These are phyloP conservation scores for Vaucheria bursata DNA, from an alignment of 352 stramenopile species.

Conservation along the genomic window DNA sequence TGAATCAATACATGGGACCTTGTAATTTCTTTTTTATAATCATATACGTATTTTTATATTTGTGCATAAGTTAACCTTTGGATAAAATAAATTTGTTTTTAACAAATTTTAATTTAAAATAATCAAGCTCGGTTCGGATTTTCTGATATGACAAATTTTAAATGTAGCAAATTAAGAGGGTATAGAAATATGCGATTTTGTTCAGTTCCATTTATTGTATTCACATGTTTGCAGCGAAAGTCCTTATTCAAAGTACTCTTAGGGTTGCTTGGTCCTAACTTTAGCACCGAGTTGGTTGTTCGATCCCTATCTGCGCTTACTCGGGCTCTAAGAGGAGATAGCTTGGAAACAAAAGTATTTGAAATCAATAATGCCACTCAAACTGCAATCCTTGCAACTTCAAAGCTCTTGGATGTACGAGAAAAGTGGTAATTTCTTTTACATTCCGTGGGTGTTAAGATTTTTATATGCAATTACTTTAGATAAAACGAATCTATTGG, in stretches of 20 bases:
- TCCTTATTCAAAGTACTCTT: slow-evolving; percentile 30
- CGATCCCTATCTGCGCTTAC: slow-evolving; percentile 31
- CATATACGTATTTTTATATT: no score
- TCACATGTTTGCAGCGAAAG: slow-evolving; percentile 16
- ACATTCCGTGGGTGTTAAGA: no score
- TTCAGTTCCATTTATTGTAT: not conserved
- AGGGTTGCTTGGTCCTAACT: slow-evolving; percentile 13
- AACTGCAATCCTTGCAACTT: slow-evolving; percentile 24
- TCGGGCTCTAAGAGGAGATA: slow-evolving; percentile 27
- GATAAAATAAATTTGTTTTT: not conserved
- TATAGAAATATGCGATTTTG: not conserved
- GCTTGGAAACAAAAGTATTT: slow-evolving; percentile 30
- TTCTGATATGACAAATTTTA: not conserved
- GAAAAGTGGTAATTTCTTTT: no score
- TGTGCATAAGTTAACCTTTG: no score
- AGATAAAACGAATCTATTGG: no score
- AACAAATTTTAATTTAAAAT: not conserved
- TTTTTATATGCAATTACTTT: no score
- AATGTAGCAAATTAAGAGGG: not conserved
- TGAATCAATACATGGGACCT: no score
- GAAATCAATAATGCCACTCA: slow-evolving; percentile 24
- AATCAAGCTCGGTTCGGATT: not conserved
- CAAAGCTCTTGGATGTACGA: slow-evolving; percentile 36
- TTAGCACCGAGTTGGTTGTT: slow-evolving; percentile 17
- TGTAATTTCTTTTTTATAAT: no score